phyloP scores from a whole-genome alignment of 2,329 filamentous ascomycete genomes.

The Monosporascus sp. region DNA sequence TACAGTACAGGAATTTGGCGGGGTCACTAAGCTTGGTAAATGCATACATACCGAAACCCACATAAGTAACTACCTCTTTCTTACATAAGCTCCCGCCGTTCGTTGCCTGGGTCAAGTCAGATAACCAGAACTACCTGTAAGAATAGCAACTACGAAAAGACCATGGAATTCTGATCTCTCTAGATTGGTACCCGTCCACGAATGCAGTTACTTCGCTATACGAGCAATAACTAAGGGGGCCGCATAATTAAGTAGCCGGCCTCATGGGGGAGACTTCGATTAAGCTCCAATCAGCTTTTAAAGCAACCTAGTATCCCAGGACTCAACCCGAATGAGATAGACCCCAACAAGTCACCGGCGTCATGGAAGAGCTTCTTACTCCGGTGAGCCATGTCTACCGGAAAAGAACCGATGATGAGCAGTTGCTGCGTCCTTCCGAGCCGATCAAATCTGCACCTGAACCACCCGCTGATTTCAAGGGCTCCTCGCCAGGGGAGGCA shows the following conservation, averaged over 20 bases:
- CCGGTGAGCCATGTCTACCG: constrained; percentile 49
- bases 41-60: neutral
- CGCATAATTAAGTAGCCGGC: too few species aligned
- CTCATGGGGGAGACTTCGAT: too few species aligned
- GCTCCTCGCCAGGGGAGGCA: constrained; percentile 41
- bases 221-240: too few species aligned
- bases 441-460: constrained; percentile 9
- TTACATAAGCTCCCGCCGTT: too few species aligned
- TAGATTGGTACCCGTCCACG: too few species aligned
- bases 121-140: too few species aligned
- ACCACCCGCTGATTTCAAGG: constrained; percentile 13
- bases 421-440: constrained; percentile 33
- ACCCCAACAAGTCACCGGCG: neutral
- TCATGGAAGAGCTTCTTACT: constrained; percentile 53
- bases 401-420: constrained; percentile 31
- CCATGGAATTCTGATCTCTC: too few species aligned
- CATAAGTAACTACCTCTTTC: too few species aligned
- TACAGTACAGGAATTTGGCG: neutral
- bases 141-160: too few species aligned
- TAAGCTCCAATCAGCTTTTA: neutral
- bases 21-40: neutral
- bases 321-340: constrained; percentile 3
- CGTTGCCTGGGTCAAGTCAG: too few species aligned
- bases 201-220: too few species aligned
- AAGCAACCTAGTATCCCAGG: neutral